Conservation (phyloP, 2,329 filamentous ascomycete genomes). For the Aspergillus clavatus region DNA sequence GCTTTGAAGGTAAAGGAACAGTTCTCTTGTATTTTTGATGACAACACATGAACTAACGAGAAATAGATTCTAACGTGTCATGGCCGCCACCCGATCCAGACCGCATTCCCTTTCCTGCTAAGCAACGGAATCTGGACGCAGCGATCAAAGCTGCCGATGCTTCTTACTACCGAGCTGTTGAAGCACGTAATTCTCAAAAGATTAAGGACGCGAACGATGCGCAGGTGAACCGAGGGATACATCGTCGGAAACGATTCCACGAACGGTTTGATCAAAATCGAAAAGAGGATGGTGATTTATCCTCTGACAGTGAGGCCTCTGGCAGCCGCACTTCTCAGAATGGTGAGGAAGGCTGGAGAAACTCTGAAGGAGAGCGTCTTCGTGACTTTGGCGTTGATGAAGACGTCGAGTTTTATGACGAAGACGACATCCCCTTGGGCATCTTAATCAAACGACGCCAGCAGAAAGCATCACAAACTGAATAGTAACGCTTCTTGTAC, state of each 20-base stretch:
- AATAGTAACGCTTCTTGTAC: no score
- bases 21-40: conserved; percentile 11
- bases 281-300: conserved; percentile 13
- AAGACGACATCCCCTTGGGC: conserved; percentile 56
- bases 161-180: conserved; percentile 42
- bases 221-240: conserved; percentile 31
- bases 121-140: background rate
- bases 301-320: conserved; percentile 18
- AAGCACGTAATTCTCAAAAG: conserved; percentile 53
- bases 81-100: conserved; percentile 50
- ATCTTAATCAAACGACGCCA: conserved; percentile 42
- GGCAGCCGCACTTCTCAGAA: conserved; percentile 21
- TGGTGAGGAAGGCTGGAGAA: conserved; percentile 59
- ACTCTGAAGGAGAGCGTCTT: conserved; percentile 58
- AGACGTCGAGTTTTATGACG: conserved; percentile 59
- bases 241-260: conserved; percentile 40
- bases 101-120: conserved; percentile 38
- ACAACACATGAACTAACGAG: conserved; percentile 1
- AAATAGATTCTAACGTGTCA: conserved; percentile 30
- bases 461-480: background rate
- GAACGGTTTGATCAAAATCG: conserved; percentile 28
- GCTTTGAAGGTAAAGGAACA: conserved; percentile 52
- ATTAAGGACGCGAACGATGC: conserved; percentile 46
- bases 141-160: conserved; percentile 20
- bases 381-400: conserved; percentile 63